These are phyloP conservation scores for Colletotrichum lindemuthianum DNA, from an alignment of 2,329 filamentous ascomycete genomes.

Conservation along the genomic window DNA sequence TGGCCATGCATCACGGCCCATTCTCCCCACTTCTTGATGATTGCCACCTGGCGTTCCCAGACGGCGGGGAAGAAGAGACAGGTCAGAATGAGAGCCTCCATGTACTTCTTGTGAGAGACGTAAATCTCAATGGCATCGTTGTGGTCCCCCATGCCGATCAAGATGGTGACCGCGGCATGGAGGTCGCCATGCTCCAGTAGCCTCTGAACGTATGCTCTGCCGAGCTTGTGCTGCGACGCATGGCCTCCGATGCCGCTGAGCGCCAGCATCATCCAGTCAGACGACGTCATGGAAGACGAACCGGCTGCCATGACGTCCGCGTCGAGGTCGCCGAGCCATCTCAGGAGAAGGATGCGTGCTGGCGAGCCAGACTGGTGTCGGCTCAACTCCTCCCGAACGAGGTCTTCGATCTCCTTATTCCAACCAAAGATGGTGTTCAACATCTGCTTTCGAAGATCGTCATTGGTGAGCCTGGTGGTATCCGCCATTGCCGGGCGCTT, in stretches of 20 bases:
- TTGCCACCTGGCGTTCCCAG: conserved; percentile 89
- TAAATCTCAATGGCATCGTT: conserved; percentile 98
- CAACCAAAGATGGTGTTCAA: conserved; percentile 94
- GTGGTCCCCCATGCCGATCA: conserved; percentile 90
- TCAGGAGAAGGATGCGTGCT: conserved; percentile 83
- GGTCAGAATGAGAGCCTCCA: conserved; percentile 92
- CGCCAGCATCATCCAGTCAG: conserved; percentile 97
- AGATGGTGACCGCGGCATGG: conserved; percentile 90
- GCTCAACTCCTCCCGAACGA: conserved; percentile 86
- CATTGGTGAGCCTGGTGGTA: conserved; percentile 71
- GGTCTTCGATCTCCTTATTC: conserved; percentile 82
- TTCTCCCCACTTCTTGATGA: conserved; percentile 95
- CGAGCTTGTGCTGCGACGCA: conserved; percentile 87
- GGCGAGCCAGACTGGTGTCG: conserved; percentile 79
- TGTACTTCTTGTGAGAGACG: conserved; percentile 86
- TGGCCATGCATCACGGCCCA: conserved; percentile 87
- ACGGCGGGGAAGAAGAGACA: conserved; percentile 85
- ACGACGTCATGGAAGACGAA: conserved; percentile 87
- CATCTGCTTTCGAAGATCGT: conserved; percentile 90
- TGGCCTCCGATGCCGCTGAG: conserved; percentile 82
- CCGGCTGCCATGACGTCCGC: conserved; percentile 83
- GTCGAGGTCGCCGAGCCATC: conserved; percentile 91
- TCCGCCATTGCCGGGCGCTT: conserved; percentile 71
- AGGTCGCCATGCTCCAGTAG: conserved; percentile 90
- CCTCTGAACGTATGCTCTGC: conserved; percentile 88